phyloP scores from a whole-genome alignment of 2,329 filamentous ascomycete genomes.

The Cladophialophora psammophila region DNA sequence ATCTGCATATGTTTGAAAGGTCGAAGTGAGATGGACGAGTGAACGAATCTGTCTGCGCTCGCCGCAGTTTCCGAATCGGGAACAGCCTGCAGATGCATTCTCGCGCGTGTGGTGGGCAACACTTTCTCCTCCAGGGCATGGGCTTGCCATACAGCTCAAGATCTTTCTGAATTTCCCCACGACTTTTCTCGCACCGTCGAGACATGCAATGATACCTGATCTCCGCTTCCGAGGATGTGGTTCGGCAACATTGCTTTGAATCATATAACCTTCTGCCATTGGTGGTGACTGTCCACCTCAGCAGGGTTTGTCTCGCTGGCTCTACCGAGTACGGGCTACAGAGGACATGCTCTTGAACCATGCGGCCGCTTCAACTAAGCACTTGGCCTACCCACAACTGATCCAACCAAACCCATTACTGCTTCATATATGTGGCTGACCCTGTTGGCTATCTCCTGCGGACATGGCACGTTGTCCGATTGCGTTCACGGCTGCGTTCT shows the following conservation, averaged over 20 bases:
- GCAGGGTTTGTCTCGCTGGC: not conserved
- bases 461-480: not conserved
- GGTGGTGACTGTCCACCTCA: not conserved
- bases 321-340: not conserved
- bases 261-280: not conserved
- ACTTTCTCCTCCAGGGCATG: too few relatives aligned
- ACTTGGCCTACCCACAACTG: not conserved
- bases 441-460: not conserved
- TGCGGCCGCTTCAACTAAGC: not conserved
- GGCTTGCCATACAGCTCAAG: not conserved
- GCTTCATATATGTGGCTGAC: not conserved
- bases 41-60: not conserved
- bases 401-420: not conserved
- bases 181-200: not conserved
- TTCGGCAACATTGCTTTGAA: not conserved
- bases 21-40: conserved; percentile 1
- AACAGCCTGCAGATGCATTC: not conserved
- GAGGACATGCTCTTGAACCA: not conserved
- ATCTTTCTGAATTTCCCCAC: not conserved
- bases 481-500: too few relatives aligned
- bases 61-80: not conserved
- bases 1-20: not conserved
- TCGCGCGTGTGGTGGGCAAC: not conserved
- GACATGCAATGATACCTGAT: not conserved
- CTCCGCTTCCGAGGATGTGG: not conserved